Conservation (phyloP, 495 filamentous ascomycete species). For the Neurospora hispaniola region DNA sequence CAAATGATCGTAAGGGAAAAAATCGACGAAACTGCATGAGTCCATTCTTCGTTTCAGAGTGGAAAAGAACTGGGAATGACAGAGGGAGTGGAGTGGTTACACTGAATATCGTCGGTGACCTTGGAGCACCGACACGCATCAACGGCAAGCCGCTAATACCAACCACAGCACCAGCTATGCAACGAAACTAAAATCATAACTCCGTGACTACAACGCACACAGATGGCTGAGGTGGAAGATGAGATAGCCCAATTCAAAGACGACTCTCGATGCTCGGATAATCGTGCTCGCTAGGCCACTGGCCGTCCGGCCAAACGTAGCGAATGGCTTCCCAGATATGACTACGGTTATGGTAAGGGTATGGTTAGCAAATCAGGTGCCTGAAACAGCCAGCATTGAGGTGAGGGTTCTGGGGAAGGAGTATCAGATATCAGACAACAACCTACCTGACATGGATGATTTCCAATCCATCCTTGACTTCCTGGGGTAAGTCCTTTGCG, state of each 20-base stretch:
- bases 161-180: not conserved
- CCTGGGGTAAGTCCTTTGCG: constrained; percentile 79
- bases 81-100: not conserved
- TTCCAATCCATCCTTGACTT: constrained; percentile 78
- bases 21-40: not conserved
- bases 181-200: not conserved
- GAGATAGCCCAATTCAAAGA: constrained; percentile 11
- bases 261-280: constrained; percentile 24
- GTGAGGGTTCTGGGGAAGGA: not conserved
- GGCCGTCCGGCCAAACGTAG: constrained; percentile 72
- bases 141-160: not conserved
- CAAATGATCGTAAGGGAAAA: not conserved
- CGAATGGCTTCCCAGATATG: constrained; percentile 86
- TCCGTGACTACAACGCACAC: not conserved
- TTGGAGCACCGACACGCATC: not conserved
- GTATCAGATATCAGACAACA: constrained; percentile 1
- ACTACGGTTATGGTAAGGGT: constrained; percentile 26
- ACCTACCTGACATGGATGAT: constrained; percentile 81
- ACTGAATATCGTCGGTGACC: not conserved
- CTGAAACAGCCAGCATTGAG: constrained; percentile 1
- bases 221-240: not conserved
- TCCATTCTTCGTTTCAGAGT: not conserved
- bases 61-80: not conserved
- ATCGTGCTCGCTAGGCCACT: constrained; percentile 64
- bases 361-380: not conserved